phyloP scores from a whole-genome alignment of 2,329 filamentous ascomycete species.

The Verticillium longisporum region DNA sequence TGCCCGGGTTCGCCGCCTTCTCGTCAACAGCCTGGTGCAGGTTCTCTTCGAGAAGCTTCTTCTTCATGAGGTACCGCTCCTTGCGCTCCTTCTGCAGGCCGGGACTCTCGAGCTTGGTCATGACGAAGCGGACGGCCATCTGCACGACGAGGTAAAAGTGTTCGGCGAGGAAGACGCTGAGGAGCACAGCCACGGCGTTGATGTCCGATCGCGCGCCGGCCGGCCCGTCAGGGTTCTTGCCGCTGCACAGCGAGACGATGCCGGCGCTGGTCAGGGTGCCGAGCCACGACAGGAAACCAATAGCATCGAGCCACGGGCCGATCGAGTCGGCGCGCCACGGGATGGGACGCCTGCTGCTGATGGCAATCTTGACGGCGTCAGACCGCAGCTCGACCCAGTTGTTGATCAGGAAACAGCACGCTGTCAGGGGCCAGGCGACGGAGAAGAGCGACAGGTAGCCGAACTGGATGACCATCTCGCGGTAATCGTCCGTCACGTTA shows the following conservation, averaged over 20 bases:
- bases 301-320: constrained; percentile 80
- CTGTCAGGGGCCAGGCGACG: constrained; percentile 90
- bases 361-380: constrained; percentile 89
- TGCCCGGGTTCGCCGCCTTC: constrained; percentile 36
- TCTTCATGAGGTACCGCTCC: constrained; percentile 74
- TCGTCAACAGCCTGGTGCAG: constrained; percentile 51
- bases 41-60: constrained; percentile 69
- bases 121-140: constrained; percentile 61
- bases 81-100: constrained; percentile 79
- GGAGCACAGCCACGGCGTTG: constrained; percentile 71
- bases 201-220: constrained; percentile 64
- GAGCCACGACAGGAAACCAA: constrained; percentile 89
- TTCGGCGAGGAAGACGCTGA: constrained; percentile 79
- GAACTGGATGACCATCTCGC: constrained; percentile 87
- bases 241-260: constrained; percentile 86
- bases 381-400: constrained; percentile 94
- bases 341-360: constrained; percentile 81
- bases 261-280: constrained; percentile 83
- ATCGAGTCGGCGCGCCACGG: constrained; percentile 91
- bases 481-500: constrained; percentile 82
- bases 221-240: constrained; percentile 61
- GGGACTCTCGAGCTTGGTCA: constrained; percentile 77
- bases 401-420: constrained; percentile 82
- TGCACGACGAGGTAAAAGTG: constrained; percentile 82
- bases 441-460: constrained; percentile 88